Evolutionary conservation across 192 early-diverging fungal species (phyloP).

Genomic region (Umbelopsis sp.): DNA sequence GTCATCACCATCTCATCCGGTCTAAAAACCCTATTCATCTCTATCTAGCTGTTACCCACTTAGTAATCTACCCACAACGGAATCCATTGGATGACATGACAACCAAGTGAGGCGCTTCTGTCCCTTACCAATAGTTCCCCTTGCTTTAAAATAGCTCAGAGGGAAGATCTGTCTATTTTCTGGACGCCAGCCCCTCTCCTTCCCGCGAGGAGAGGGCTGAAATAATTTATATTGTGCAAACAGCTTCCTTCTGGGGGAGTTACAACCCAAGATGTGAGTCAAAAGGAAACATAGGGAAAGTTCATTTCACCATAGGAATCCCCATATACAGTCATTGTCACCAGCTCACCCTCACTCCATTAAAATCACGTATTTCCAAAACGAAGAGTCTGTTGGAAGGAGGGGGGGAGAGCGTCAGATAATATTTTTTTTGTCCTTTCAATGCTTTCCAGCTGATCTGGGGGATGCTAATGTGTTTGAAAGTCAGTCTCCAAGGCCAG

Average conservation of each 20-base stretch:
- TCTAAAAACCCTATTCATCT: not conserved
- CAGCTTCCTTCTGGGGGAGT: not conserved
- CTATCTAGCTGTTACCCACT: too few relatives aligned
- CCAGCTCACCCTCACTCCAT: not conserved
- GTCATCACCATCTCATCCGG: not conserved
- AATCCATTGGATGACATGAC: not conserved
- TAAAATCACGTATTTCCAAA: not conserved
- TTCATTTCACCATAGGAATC: not conserved
- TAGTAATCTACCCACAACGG: not conserved
- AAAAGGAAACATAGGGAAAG: not conserved
- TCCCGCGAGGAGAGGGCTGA: not conserved
- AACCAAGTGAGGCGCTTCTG: not conserved
- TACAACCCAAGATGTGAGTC: not conserved
- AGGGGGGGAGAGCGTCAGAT: too few relatives aligned
- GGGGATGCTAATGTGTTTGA: not conserved
- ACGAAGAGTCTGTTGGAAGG: too few relatives aligned
- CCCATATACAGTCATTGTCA: not conserved
- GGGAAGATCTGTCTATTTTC: constrained; percentile 9
- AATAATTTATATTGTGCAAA: not conserved
- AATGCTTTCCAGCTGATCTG: not conserved
- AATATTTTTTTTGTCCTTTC: not conserved
- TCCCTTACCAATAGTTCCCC: not conserved
- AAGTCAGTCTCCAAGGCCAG: too few relatives aligned
- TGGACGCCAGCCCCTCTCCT: not conserved
- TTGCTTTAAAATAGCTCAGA: not conserved